phyloP scores from a whole-genome alignment of 164 flowering plant species.

The Echeveria elegans region DNA sequence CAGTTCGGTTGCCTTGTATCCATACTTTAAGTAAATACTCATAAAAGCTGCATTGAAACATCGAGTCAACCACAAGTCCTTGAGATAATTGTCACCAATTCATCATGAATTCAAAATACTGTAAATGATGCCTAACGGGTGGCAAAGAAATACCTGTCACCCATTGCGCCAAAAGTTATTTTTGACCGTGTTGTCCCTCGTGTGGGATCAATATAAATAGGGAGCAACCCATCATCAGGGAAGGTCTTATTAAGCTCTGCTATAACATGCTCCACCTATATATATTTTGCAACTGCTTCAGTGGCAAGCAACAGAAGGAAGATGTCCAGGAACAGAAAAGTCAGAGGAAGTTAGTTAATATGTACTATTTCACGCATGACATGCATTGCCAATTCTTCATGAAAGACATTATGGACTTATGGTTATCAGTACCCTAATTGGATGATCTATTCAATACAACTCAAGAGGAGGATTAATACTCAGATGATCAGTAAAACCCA shows the following conservation, averaged over 20 bases:
- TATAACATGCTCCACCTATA: conserved; percentile 77
- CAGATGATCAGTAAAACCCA: too few relatives aligned
- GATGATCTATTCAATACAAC: too few relatives aligned
- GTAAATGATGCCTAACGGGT: not conserved
- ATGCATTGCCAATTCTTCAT: not conserved
- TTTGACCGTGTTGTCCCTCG: conserved; percentile 52
- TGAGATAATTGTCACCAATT: not conserved
- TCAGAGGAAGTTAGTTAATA: too few relatives aligned
- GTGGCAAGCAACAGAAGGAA: not conserved
- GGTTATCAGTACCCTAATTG: not conserved
- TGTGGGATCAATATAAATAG: conserved; percentile 72
- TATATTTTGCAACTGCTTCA: not conserved
- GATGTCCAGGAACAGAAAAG: not conserved
- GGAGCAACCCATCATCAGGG: conserved; percentile 92
- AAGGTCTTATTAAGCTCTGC: conserved; percentile 51
- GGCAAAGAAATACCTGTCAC: conserved; percentile 67
- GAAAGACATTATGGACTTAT: not conserved
- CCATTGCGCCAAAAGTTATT: conserved; percentile 99
- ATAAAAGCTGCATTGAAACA: conserved; percentile 63
- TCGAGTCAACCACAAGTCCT: not conserved
- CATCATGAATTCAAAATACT: too few relatives aligned
- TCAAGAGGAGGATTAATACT: too few relatives aligned
- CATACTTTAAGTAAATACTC: conserved; percentile 93
- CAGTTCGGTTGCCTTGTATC: conserved; percentile 95
- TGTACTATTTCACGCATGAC: too few relatives aligned